Evolutionary conservation across 208 protist species (phyloP).

Genomic region (Wallacemonas collosoma): DNA sequence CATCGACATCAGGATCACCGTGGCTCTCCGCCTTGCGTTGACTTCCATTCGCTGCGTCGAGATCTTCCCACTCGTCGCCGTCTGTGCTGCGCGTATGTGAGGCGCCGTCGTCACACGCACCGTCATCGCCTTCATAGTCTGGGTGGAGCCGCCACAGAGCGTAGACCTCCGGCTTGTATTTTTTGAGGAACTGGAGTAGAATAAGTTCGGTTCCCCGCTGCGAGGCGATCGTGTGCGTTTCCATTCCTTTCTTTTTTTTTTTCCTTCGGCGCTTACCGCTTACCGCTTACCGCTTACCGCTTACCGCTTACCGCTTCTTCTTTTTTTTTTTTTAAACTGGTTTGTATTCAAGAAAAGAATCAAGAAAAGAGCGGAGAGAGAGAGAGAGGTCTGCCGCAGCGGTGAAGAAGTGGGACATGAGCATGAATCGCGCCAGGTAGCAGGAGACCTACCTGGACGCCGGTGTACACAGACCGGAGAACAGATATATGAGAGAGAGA

Average conservation of each 20-base stretch:
- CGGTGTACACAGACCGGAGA: too few species aligned
- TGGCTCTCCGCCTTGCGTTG: too few species aligned
- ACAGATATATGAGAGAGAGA: too few species aligned
- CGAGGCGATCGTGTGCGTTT: constrained; percentile 38
- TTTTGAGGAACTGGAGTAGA: constrained; percentile 48
- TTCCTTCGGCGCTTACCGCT: neutral
- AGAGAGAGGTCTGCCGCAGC: neutral
- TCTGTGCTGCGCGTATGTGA: neutral
- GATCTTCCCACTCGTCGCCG: neutral
- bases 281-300: neutral
- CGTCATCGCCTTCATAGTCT: constrained; percentile 17
- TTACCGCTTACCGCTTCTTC: constrained; percentile 1
- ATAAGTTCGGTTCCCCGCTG: constrained; percentile 67
- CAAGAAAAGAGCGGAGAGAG: neutral
- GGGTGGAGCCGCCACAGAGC: constrained; percentile 49
- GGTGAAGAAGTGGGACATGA: too few species aligned
- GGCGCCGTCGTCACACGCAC: neutral
- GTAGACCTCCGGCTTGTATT: constrained; percentile 45
- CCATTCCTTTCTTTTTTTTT: constrained; percentile 5
- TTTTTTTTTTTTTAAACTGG: neutral
- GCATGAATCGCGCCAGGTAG: too few species aligned
- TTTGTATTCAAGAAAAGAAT: neutral
- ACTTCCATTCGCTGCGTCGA: neutral
- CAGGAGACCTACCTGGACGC: too few species aligned
- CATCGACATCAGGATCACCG: neutral